Base-by-base conservation (phyloP, 2,329 filamentous ascomycete genomes). In the Phialophora macrospora region DNA sequence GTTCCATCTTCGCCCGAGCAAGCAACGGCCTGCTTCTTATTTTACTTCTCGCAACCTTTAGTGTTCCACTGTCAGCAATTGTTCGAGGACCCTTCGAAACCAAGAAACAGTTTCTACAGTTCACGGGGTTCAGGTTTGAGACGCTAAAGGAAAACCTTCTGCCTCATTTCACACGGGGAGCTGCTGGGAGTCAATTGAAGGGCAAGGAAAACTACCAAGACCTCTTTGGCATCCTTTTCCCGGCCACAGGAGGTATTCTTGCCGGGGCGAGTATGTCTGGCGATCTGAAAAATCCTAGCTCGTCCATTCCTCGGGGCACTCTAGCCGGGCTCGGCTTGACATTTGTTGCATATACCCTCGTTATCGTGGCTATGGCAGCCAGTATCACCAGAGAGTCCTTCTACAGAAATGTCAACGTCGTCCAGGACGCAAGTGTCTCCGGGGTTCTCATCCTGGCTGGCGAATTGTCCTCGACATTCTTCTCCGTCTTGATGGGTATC, bases 201-300 rank as follows among this genome's bases (percentile, higher is more conserved):
- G 88, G 87, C 7, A 80, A 86, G 49, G 87, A 89, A 68, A 93
- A 84, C 14, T 96, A 93, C 71, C 89, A 93, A 67, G 87, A 92
- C 70, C 80, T 96, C 8, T 96, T 96, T 78, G 93, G 92, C 2
- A 92, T 96, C 68, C 79, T 96, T 1, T 96, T 95, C 72, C 91
- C 92, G 41, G 87, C 87, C 2, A 89, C 87, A 2, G 85, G 86
- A 4, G 82, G 80, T 4, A 87, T 86, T 28, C 85, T 87, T 72
- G 84, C 84, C 54, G 93, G 93, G 20, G 92, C 92, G 6, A 94
- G 91, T 71, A 96, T 96, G 92, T 96, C 92, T 7, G 92, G 92
- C 20, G 92, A 96, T 74, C 78, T 96, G 57, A 90, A 86, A 68
- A 89, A 92, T 68, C 92, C 92, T 0, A 94, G 91, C 81, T 91